These are phyloP conservation scores for Harringtonia aguacate DNA, from an alignment of 2,329 filamentous ascomycete genomes.

Conservation along the genomic window DNA sequence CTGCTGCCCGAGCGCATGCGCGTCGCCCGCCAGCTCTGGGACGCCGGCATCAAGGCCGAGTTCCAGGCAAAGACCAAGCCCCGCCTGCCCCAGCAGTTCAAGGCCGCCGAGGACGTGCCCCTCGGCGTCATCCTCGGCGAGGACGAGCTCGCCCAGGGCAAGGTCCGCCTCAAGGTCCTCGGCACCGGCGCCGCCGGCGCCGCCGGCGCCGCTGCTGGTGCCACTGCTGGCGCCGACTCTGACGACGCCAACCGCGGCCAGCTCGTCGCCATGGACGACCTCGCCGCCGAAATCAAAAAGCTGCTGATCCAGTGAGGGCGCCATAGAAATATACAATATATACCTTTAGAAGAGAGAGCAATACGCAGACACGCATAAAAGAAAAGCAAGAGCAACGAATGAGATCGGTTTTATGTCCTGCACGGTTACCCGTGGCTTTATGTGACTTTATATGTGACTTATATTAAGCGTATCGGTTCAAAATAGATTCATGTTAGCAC, in stretches of 20 bases:
- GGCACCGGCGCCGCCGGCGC: conserved; percentile 26
- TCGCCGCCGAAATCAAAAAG: conserved; percentile 52
- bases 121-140: conserved; percentile 85
- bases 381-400: background rate
- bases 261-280: conserved; percentile 52
- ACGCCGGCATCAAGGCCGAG: conserved; percentile 82
- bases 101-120: conserved; percentile 78
- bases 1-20: conserved; percentile 76
- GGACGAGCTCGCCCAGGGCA: conserved; percentile 72
- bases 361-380: background rate
- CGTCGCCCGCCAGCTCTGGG: conserved; percentile 68
- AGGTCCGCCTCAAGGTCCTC: conserved; percentile 78
- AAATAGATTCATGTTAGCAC: too few relatives aligned
- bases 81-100: conserved; percentile 82
- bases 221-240: conserved; percentile 56
- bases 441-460: too few relatives aligned
- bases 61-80: conserved; percentile 87
- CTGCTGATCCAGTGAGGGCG: conserved; percentile 7
- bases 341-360: background rate
- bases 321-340: background rate
- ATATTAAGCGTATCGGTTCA: too few relatives aligned
- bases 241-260: conserved; percentile 88
- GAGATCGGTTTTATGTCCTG: too few relatives aligned
- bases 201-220: conserved; percentile 14
- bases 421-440: too few relatives aligned